Evolutionary conservation across 2,329 filamentous ascomycete genomes (phyloP), one percentile per base, ranked within the genome.

Genomic region (Microcera coccophila): DNA sequence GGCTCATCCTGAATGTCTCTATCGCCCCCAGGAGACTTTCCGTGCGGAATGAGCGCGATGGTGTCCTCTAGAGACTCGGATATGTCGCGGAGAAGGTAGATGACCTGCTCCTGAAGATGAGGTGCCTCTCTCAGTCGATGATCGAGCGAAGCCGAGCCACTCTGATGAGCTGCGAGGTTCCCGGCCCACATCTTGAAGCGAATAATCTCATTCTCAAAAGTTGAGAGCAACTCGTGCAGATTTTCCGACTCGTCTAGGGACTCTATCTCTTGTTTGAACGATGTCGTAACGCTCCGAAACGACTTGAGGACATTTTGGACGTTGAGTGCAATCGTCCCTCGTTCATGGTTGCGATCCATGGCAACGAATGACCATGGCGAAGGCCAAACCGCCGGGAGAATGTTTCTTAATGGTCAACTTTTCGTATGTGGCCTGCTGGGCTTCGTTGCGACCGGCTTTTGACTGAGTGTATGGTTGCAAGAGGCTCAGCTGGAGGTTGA

Each of bases 141-240:
- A 3, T 58, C 51, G 0, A 59, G 35, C 1, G 56, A 59, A 1
- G 26, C 26, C 1, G 17, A 26, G 2, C 54, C 46, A 1, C 11
- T 46, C 4, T 38, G 42, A 1, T 58, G 38, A 2, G 56, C 56
- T 15, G 40, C 48, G 3, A 51, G 39, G 12, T 55, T 54, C 0
- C 47, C 51, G 0, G 29, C 20, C 57, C 53, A 59, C n/a, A 59
- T 47, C n/a, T 48, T 52, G 38, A 57, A 49, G 1, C 56, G 49
- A 0, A 5, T 16, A 0, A 34, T 31, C 1, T 47, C 29, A 4
- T 52, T 41, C 3, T 41, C 28, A 0, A 40, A n/a, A 1, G 1
- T 4, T 1, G 19, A 4, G 2, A 8, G 19, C 8, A 5, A 14
- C 9, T 37, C 5, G 3, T 8, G 4, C 0, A 3, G 1, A 5